Evolutionary conservation across 2,329 filamentous ascomycete species (phyloP).

Genomic region (Parafenestella ontariensis): DNA sequence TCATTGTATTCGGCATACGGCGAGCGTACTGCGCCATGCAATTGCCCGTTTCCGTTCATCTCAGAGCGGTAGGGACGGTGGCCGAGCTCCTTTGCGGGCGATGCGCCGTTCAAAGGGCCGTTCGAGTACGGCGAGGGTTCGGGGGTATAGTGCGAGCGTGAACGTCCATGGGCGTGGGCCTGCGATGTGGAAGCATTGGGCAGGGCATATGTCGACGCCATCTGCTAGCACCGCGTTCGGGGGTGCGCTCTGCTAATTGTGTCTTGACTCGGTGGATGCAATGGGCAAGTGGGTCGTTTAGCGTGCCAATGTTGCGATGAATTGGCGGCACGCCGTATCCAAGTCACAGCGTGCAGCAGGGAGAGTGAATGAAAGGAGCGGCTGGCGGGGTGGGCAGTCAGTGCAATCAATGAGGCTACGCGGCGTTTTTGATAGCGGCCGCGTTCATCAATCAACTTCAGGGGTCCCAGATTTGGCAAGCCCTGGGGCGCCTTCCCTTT

Average conservation of each 20-base stretch:
- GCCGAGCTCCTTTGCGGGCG: slow-evolving; percentile 31
- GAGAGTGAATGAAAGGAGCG: background rate
- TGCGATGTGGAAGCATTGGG: slow-evolving; percentile 45
- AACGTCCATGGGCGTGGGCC: slow-evolving; percentile 47
- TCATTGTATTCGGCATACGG: slow-evolving; percentile 36
- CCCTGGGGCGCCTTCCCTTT: slow-evolving; percentile 22
- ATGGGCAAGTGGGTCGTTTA: slow-evolving; percentile 13
- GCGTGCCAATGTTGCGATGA: background rate
- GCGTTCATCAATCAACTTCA: slow-evolving; percentile 22
- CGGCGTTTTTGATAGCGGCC: slow-evolving; percentile 20
- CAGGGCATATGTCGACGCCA: slow-evolving; percentile 57
- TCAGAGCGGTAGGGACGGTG: slow-evolving; percentile 44
- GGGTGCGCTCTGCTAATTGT: slow-evolving; percentile 11
- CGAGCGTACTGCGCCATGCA: slow-evolving; percentile 39
- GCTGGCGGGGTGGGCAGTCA: slow-evolving; percentile 3
- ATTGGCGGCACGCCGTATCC: background rate
- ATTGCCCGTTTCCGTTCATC: slow-evolving; percentile 46
- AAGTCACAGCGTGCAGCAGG: background rate
- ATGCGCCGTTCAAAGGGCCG: slow-evolving; percentile 22
- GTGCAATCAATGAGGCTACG: slow-evolving; percentile 11
- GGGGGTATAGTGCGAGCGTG: slow-evolving; percentile 46
- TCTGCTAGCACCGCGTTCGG: slow-evolving; percentile 32
- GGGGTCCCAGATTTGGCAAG: slow-evolving; percentile 28
- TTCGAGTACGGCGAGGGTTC: slow-evolving; percentile 33
- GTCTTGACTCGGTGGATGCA: slow-evolving; percentile 28